Evolutionary conservation across 352 stramenopile genomes (phyloP).

Genomic region (Globisporangium uncinulatum): DNA sequence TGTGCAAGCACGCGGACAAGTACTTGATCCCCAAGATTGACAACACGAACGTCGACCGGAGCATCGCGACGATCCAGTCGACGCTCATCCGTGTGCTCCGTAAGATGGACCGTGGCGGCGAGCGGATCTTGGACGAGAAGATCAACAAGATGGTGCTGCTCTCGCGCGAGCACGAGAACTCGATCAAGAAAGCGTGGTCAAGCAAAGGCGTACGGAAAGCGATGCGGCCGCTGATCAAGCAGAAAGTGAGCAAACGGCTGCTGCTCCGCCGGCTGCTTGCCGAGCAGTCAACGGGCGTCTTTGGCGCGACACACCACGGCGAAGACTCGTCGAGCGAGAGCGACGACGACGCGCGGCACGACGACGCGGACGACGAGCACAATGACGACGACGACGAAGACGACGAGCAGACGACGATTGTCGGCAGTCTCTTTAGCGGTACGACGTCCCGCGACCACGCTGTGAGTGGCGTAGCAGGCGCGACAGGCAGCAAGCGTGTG

Average conservation of each 20-base stretch:
- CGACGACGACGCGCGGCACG: slow-evolving; percentile 58
- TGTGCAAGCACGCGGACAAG: slow-evolving; percentile 82
- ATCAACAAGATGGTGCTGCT: slow-evolving; percentile 83
- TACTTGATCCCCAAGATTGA: slow-evolving; percentile 87
- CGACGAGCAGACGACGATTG: slow-evolving; percentile 71
- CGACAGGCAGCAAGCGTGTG: slow-evolving; percentile 14
- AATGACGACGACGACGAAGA: slow-evolving; percentile 42
- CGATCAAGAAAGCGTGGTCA: slow-evolving; percentile 85
- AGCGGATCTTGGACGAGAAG: slow-evolving; percentile 67
- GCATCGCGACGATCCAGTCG: slow-evolving; percentile 80
- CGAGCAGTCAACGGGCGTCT: slow-evolving; percentile 48
- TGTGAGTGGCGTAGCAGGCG: slow-evolving; percentile 9
- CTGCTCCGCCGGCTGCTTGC: slow-evolving; percentile 69
- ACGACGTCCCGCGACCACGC: slow-evolving; percentile 52
- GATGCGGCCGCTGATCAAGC: slow-evolving; percentile 82
- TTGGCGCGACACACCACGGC: slow-evolving; percentile 25
- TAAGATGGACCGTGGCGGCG: slow-evolving; percentile 69
- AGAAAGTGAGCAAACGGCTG: slow-evolving; percentile 80
- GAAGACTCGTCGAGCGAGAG: slow-evolving; percentile 68
- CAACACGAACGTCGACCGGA: slow-evolving; percentile 87
- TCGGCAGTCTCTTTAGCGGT: slow-evolving; percentile 71
- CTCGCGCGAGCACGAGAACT: slow-evolving; percentile 81
- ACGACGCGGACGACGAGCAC: slow-evolving; percentile 32
- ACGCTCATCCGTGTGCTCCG: slow-evolving; percentile 79
- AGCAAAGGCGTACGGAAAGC: slow-evolving; percentile 83